Conservation (phyloP, 1,284 basidiomycete genomes). For the Ganoderma meredithae region DNA sequence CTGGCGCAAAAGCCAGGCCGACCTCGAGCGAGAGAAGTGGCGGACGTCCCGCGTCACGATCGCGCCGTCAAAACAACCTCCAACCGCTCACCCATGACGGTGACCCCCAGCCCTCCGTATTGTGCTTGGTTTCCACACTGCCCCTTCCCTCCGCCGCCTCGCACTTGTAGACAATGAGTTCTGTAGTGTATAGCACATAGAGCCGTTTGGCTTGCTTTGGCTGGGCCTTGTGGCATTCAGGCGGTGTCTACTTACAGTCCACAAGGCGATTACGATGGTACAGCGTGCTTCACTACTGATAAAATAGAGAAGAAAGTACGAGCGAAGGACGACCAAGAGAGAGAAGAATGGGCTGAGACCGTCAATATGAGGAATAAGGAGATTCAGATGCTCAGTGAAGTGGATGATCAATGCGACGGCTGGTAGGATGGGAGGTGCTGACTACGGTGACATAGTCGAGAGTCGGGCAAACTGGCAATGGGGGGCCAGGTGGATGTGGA, state of each 20-base stretch:
- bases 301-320: slow-evolving; percentile 21
- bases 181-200: slow-evolving; percentile 8
- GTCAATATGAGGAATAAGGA: slow-evolving; percentile 7
- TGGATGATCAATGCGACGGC: not conserved
- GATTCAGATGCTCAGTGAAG: not conserved
- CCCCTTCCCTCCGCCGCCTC: too few species aligned
- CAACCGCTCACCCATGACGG: not conserved
- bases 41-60: slow-evolving; percentile 53
- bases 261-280: slow-evolving; percentile 31
- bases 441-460: not conserved
- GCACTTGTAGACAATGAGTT: not conserved
- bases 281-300: slow-evolving; percentile 33
- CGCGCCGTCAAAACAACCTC: slow-evolving; percentile 4
- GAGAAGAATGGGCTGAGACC: not conserved
- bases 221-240: not conserved
- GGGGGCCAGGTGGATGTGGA: not conserved
- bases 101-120: too few species aligned
- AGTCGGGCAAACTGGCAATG: slow-evolving; percentile 1
- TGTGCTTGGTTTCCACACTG: not conserved
- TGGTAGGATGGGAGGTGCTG: slow-evolving; percentile 1
- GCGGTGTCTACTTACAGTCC: slow-evolving; percentile 28
- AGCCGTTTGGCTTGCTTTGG: not conserved
- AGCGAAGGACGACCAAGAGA: slow-evolving; percentile 17
- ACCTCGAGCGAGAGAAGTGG: slow-evolving; percentile 53
- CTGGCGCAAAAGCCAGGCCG: slow-evolving; percentile 54